phyloP scores from a whole-genome alignment of 495 filamentous ascomycete species.

The Geopyxis carbonaria region DNA sequence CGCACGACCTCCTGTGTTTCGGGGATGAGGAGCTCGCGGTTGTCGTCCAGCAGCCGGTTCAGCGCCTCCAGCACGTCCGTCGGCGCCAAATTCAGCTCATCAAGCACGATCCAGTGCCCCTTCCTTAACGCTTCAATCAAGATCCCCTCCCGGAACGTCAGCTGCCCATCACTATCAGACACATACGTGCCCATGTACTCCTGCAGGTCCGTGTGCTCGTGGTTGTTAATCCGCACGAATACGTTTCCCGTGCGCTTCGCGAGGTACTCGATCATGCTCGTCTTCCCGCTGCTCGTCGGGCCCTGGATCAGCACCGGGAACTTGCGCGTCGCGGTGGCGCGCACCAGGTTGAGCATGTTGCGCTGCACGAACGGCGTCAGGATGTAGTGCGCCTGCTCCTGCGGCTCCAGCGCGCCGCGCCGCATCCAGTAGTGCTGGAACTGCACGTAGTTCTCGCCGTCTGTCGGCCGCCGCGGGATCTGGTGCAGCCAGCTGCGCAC shows the following conservation, averaged over 20 bases:
- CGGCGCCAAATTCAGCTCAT: conserved; percentile 90
- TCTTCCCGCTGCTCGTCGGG: conserved; percentile 92
- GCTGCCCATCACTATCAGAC: conserved; percentile 63
- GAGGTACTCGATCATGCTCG: conserved; percentile 96
- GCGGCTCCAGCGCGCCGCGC: conserved; percentile 44
- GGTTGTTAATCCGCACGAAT: conserved; percentile 97
- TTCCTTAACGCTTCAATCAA: conserved; percentile 79
- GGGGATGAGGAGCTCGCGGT: conserved; percentile 89
- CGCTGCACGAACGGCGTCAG: conserved; percentile 87
- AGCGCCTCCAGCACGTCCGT: conserved; percentile 92
- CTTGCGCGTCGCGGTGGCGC: conserved; percentile 75
- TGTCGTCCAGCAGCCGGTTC: conserved; percentile 90
- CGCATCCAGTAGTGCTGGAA: conserved; percentile 90
- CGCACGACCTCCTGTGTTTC: conserved; percentile 89
- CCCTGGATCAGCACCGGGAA: conserved; percentile 96
- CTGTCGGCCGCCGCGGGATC: conserved; percentile 51
- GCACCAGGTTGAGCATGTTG: conserved; percentile 82
- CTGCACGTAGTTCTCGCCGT: conserved; percentile 63
- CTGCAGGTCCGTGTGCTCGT: conserved; percentile 95
- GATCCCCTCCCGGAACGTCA: conserved; percentile 86
- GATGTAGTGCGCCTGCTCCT: conserved; percentile 78
- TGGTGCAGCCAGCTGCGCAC: conserved; percentile 50
- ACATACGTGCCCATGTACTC: conserved; percentile 94
- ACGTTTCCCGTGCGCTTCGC: conserved; percentile 90
- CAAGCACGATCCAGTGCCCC: conserved; percentile 94